Percentiles rank a stretch among this genome's conserved stretches.
Evolutionary conservation across 2,329 filamentous ascomycete species (phyloP).

Genomic region (Cladobotryum protrusum): DNA sequence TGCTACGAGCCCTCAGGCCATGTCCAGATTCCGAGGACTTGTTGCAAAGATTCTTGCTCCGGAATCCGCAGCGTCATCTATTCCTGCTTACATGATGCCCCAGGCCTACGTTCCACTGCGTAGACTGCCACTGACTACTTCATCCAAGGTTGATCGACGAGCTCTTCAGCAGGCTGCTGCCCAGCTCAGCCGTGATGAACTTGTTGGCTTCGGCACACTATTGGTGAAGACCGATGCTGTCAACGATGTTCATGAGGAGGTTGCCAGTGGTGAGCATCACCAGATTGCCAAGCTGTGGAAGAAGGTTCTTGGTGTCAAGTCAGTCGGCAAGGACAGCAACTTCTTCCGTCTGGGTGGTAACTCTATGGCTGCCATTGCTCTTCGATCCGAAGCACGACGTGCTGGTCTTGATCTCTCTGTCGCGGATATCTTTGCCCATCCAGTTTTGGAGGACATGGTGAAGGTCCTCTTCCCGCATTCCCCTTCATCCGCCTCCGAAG

Average conservation of each 20-base stretch:
- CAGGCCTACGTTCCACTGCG: conserved; percentile 21
- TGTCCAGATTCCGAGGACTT: neutral
- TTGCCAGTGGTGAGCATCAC: neutral
- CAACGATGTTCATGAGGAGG: neutral
- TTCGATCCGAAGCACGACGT: neutral
- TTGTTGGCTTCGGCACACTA: neutral
- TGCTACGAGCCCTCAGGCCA: too few relatives aligned
- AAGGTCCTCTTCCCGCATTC: too few relatives aligned
- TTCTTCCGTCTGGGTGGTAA: conserved; percentile 5
- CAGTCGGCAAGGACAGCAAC: neutral
- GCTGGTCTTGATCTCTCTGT: neutral
- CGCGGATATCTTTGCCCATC: conserved; percentile 1
- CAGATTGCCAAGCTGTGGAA: neutral
- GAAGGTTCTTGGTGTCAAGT: neutral
- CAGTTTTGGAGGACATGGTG: neutral
- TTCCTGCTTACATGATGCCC: conserved; percentile 32
- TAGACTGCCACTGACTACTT: conserved; percentile 9
- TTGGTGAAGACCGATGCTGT: neutral
- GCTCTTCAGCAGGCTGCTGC: conserved; percentile 4
- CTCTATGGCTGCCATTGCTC: conserved; percentile 4
- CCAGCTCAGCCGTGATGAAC: neutral
- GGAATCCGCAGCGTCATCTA: conserved; percentile 5
- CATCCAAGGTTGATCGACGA: conserved; percentile 12
- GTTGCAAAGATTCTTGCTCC: neutral
- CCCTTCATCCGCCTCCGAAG: too few relatives aligned